Base-by-base conservation (phyloP, 192 early-diverging fungal genomes). In the Powellomyces hirtus region DNA sequence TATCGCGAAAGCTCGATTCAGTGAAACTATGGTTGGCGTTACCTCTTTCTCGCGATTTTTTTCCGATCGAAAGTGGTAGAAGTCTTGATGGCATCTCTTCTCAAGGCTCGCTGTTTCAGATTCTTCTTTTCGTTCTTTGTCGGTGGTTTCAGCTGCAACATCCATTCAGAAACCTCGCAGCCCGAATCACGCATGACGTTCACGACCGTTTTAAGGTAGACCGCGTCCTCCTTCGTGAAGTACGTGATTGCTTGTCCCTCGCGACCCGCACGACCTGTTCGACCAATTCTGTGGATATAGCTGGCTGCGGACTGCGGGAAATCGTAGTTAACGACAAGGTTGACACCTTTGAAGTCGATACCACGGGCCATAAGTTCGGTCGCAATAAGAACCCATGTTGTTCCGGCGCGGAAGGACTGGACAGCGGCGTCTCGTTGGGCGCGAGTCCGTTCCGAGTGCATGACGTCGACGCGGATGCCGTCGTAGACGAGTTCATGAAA, bases 291-390 rank as follows among this genome's bases (percentile, higher is more conserved):
- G 79, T 99, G 97, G 71, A 97, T 95, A 75, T 99, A 99, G 29
- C 89, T 90, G 64, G 89, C 89, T 1, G 92, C 86, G 5, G 89
- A 89, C 77, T 94, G 91, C 49, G 97, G 96, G 71, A 98, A 96
- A 74, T 99, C 97, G 65, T 96, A 99, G 73, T 99, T 99, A 81
- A 99, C 91, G 31, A 99, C 97, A 61, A 94, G 66, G 57, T 95
- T 92, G 27, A 99, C 95, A 20, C 93, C 94, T 75, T 97, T 96
- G 77, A 99, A 97, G 82, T 99, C 96, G 71, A 99, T 91, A 85
- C 97, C 97, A 74, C 97, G 91, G 6, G 94, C 90, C 91, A 98
- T 94, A 46, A 99, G 75, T 65, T 99, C 96, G 1, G 97, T 98
- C 34, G 94, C 86, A 58, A 99, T 97, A 42, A 99, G 79, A 30